These are phyloP conservation scores for Phyllosticta capitalensis DNA, from an alignment of 2,329 filamentous ascomycete genomes.

Conservation along the genomic window DNA sequence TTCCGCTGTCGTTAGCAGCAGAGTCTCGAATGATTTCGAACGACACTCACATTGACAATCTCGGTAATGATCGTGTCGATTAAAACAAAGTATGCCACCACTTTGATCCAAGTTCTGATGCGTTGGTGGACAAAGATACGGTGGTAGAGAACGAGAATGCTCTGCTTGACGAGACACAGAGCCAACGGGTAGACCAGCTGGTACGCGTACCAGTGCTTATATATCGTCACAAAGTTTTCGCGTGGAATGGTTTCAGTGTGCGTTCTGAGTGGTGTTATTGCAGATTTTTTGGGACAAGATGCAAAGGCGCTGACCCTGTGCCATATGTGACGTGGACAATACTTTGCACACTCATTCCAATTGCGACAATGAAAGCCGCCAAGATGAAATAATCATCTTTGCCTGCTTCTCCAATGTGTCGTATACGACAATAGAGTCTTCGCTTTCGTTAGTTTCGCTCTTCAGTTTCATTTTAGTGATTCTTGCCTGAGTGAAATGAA, in stretches of 20 bases:
- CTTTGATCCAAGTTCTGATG: slow-evolving; percentile 12
- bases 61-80: slow-evolving; percentile 13
- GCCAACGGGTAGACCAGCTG: slow-evolving; percentile 19
- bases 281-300: background rate
- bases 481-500: slow-evolving; percentile 11
- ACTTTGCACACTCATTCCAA: slow-evolving; percentile 12
- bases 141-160: slow-evolving; percentile 18
- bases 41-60: slow-evolving; percentile 14
- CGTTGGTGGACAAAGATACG: slow-evolving; percentile 15
- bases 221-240: slow-evolving; percentile 14
- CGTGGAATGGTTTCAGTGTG: slow-evolving; percentile 13
- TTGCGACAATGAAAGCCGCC: slow-evolving; percentile 7
- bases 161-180: slow-evolving; percentile 17
- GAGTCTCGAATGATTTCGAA: background rate
- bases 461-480: too few species aligned
- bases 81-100: slow-evolving; percentile 10
- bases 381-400: slow-evolving; percentile 17
- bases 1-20: background rate
- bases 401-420: slow-evolving; percentile 12
- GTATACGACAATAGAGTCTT: slow-evolving; percentile 13
- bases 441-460: background rate
- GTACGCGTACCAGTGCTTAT: slow-evolving; percentile 20
- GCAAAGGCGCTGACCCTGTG: slow-evolving; percentile 11
- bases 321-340: slow-evolving; percentile 13
- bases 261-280: slow-evolving; percentile 5